phyloP scores from a whole-genome alignment of 495 filamentous ascomycete species.

The Achaetomiella virescens region DNA sequence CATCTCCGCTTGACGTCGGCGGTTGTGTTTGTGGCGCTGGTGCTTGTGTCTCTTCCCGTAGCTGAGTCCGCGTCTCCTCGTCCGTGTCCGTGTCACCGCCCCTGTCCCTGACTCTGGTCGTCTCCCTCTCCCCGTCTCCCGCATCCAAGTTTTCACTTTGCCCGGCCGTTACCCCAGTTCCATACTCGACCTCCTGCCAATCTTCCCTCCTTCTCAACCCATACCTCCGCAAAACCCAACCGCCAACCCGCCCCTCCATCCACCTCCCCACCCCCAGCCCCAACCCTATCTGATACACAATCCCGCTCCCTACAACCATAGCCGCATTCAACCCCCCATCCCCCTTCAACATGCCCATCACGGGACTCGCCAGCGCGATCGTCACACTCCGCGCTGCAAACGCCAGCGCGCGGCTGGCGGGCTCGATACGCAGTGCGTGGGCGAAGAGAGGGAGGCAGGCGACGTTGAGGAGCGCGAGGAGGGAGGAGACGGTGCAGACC shows the following conservation, averaged over 20 bases:
- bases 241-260: constrained; percentile 24
- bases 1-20: neutral
- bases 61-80: neutral
- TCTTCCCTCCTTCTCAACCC: constrained; percentile 3
- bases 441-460: constrained; percentile 31
- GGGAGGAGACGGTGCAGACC: constrained; percentile 29
- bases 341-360: constrained; percentile 32
- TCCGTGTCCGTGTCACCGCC: neutral
- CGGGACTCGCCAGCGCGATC: constrained; percentile 35
- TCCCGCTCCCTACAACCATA: constrained; percentile 41
- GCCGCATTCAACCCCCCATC: constrained; percentile 39
- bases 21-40: neutral
- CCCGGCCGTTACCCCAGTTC: neutral
- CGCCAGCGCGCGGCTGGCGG: constrained; percentile 28
- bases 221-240: neutral
- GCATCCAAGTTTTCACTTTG: neutral
- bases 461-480: constrained; percentile 31
- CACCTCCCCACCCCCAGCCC: constrained; percentile 31
- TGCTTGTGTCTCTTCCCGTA: neutral
- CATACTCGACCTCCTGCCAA: neutral
- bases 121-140: neutral
- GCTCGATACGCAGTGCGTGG: constrained; percentile 27
- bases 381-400: constrained; percentile 44
- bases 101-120: neutral
- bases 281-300: constrained; percentile 39